Evolutionary conservation across 1,284 basidiomycete genomes (phyloP).

Genomic region (Ceratobasidium sp.): DNA sequence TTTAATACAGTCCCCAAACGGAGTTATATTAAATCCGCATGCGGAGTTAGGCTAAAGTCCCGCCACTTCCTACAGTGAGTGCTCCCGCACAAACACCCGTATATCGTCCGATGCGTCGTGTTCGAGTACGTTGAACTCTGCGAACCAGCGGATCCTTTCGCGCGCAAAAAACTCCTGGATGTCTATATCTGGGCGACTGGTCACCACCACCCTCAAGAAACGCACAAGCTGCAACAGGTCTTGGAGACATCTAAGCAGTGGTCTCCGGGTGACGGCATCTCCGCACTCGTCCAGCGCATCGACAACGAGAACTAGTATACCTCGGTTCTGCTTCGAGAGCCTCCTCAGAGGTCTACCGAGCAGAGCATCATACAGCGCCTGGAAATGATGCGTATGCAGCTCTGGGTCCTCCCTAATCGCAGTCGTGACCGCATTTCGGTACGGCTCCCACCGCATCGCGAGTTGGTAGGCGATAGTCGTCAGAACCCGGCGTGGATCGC

Average conservation of each 20-base stretch:
- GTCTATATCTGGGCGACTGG: conserved; percentile 31
- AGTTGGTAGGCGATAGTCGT: background rate
- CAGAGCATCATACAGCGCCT: background rate
- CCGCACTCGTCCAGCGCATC: conserved; percentile 4
- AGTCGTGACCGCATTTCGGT: background rate
- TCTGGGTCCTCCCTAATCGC: background rate
- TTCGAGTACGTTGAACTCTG: background rate
- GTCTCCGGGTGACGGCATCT: background rate
- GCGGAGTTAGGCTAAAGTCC: too few relatives aligned
- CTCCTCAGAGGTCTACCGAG: background rate
- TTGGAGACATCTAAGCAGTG: background rate
- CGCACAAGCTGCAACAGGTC: background rate
- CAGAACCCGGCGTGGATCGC: conserved; percentile 34
- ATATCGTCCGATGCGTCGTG: background rate
- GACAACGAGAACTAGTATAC: conserved; percentile 13
- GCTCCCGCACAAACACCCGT: background rate
- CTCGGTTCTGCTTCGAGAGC: background rate
- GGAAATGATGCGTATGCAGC: background rate
- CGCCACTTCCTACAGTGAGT: too few relatives aligned
- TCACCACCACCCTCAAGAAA: conserved; percentile 18
- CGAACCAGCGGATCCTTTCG: background rate
- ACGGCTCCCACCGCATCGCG: background rate
- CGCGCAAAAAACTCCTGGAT: background rate
- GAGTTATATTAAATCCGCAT: too few relatives aligned
- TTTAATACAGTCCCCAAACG: too few relatives aligned